Evolutionary conservation across 306 rosid genomes (phyloP), one percentile per base, ranked within the genome.

Genomic region (Prunus kanzakura): DNA sequence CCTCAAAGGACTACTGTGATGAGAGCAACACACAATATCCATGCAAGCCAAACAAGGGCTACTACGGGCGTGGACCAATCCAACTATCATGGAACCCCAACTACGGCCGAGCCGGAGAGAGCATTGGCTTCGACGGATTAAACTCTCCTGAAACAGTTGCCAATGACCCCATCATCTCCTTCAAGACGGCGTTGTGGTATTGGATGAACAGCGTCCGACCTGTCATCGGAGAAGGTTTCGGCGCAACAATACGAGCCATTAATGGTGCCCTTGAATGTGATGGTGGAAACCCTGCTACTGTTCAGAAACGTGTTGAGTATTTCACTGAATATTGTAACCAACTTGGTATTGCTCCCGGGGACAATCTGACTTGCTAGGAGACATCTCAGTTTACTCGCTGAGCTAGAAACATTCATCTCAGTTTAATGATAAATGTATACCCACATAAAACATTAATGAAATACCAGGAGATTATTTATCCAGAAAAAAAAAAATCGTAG

Each of bases 1-100:
- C 96, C 20, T 73, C 97, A 15, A 83, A 49, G 74, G 97, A 91
- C 80, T 94, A 94, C 8, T 91, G 97, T 7, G 98, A 91, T 8
- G 96, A 90, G 77, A 75, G 0, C 8, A 85, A 76, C 86, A 94
- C 88, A 0, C 56, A 88, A 43, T 89, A 84, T 73, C 97, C 94
- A 0, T 94, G 98, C 83, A 78, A 41, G 23, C 87, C 95, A 1
- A 76, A 63, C 82, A 94, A 94, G 64, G 90, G 90, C 0, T 94
- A 94, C 82, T 90, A 65, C 12, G 98, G 98, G 0, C 89, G 98
- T 1, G 98, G 98, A 47, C 98, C 98, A 0, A 82, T 93, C 72
- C 96, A 93, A 64, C 83, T 91, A 27, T 91, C 98, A 0, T 94
- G 97, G 98, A 94, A 94, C 88, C 89, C 70, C 85, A 94, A 94